A percentile compares a stretch with the other conserved stretches of the same genome.
These are phyloP conservation scores for Candida methanosorbosa DNA, from an alignment of 805 yeast genomes.

Conservation along the genomic window DNA sequence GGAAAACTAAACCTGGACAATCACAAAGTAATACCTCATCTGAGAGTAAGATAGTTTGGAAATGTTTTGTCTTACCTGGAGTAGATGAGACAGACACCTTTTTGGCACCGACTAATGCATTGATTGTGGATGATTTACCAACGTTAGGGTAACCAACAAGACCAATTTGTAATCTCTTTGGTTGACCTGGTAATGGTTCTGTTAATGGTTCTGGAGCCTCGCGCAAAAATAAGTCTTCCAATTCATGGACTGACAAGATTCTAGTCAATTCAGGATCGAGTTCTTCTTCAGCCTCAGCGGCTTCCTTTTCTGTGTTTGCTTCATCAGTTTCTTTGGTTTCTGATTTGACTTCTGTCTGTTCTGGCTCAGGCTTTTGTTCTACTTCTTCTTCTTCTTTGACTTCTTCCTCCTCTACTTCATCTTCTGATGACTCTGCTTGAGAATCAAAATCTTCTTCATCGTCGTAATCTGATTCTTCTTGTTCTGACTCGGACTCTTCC, in stretches of 20 bases:
- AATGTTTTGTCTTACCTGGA: slow-evolving; percentile 98
- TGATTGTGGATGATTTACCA: slow-evolving; percentile 81
- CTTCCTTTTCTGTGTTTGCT: too few relatives aligned
- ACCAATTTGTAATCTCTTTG: slow-evolving; percentile 75
- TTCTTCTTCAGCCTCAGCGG: slow-evolving; percentile 14
- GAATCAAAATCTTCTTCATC: slow-evolving; percentile 10
- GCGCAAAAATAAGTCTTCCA: slow-evolving; percentile 68
- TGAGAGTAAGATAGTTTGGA: slow-evolving; percentile 87
- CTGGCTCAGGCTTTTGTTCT: slow-evolving; percentile 13
- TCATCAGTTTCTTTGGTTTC: slow-evolving; percentile 3
- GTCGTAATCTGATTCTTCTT: slow-evolving; percentile 14
- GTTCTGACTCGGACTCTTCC: slow-evolving; percentile 13
- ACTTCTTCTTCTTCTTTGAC: slow-evolving; percentile 12
- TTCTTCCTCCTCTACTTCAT: slow-evolving; percentile 15
- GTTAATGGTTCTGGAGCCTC: slow-evolving; percentile 68
- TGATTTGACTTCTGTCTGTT: slow-evolving; percentile 6
- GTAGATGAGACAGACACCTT: slow-evolving; percentile 98
- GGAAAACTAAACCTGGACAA: slow-evolving; percentile 98
- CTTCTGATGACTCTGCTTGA: slow-evolving; percentile 4
- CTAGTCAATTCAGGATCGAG: slow-evolving; percentile 43
- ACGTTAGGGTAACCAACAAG: slow-evolving; percentile 97
- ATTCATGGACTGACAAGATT: slow-evolving; percentile 74
- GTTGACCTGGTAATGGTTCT: slow-evolving; percentile 45
- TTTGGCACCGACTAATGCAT: slow-evolving; percentile 92
- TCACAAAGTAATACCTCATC: slow-evolving; percentile 85